Evolutionary conservation across 306 rosid genomes (phyloP), one percentile per base, ranked within the genome.

Genomic region (Cyclanthera cordifolia): DNA sequence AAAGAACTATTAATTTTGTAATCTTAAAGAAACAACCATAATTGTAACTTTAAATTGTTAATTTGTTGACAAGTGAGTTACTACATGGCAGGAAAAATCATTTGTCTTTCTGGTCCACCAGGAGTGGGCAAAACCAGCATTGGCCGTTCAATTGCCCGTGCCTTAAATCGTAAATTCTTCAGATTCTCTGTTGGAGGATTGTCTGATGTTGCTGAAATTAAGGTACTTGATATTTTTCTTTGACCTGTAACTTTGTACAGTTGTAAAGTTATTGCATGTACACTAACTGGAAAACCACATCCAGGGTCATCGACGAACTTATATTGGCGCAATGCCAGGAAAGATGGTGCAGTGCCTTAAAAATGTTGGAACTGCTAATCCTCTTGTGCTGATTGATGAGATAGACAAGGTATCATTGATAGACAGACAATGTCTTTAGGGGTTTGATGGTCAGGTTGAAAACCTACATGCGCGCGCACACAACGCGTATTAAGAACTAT

Each of bases 271-370:
- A 25, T 37, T 47, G 72, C 57, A 75, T 71, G 41, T 55, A 45
- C 49, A 25, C 76, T 46, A 75, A 73, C 77, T 39, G 72, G 51
- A 15, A 74, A 78, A 69, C 72, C 69, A 56, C 45, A 16, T 70
- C n/a, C 90, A 94, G 99, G 99, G 99, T 50, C 99, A 94, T 85
- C 96, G 99, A 21, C 90, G 99, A 80, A 94, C 99, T 69, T 94
- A 94, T 77, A 90, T 94, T 51, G 99, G 99, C 74, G 99, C 99
- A 66, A 94, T 94, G 99, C 99, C 99, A 28, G 99, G 99, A 79
- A 94, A 94, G 91, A 94, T 94, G 97, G 99, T 94, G 53, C 99
- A 94, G 78, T 94, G 99, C 85, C 99, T 94, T 53, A 94, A 94
- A 79, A 90, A 81, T 59, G 99, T 94, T 59, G 99, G 87, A 78